phyloP scores from a whole-genome alignment of 805 yeast species.

The Hermanozyma aechmeae region DNA sequence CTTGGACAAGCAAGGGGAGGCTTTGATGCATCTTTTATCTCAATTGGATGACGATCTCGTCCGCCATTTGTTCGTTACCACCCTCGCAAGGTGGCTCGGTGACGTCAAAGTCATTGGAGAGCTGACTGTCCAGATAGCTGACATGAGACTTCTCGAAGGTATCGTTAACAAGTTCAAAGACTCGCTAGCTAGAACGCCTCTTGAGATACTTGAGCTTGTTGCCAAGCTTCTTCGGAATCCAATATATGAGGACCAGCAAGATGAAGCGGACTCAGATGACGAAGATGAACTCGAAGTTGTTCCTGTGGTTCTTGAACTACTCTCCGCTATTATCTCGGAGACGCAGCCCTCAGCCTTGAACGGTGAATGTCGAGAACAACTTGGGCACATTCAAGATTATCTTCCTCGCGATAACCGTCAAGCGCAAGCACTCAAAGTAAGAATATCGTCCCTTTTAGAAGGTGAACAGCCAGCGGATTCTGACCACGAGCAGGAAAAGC shows the following conservation, averaged over 20 bases:
- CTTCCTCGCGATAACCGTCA: no score
- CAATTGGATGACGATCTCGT: constrained; percentile 40
- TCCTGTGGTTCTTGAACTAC: constrained; percentile 23
- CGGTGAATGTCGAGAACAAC: constrained; percentile 16
- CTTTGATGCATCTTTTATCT: constrained; percentile 34
- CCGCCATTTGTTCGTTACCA: constrained; percentile 36
- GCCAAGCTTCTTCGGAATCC: constrained; percentile 15
- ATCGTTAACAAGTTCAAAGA: constrained; percentile 52
- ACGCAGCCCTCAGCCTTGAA: constrained; percentile 15
- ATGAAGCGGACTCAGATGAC: constrained; percentile 13
- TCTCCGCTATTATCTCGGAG: constrained; percentile 28
- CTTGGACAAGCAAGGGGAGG: constrained; percentile 17
- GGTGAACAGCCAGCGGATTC: no score
- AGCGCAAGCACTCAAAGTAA: no score
- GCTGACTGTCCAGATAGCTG: constrained; percentile 48
- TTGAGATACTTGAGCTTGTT: constrained; percentile 41
- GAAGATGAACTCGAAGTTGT: constrained; percentile 18
- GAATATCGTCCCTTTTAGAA: no score
- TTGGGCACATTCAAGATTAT: constrained; percentile 18
- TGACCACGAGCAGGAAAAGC: neutral
- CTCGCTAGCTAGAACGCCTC: constrained; percentile 44
- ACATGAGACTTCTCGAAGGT: constrained; percentile 56
- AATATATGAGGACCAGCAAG: constrained; percentile 9
- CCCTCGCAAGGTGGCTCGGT: constrained; percentile 56
- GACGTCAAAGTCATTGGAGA: constrained; percentile 16